phyloP scores from a whole-genome alignment of 2,329 filamentous ascomycete genomes.

The Aureobasidium sp. region DNA sequence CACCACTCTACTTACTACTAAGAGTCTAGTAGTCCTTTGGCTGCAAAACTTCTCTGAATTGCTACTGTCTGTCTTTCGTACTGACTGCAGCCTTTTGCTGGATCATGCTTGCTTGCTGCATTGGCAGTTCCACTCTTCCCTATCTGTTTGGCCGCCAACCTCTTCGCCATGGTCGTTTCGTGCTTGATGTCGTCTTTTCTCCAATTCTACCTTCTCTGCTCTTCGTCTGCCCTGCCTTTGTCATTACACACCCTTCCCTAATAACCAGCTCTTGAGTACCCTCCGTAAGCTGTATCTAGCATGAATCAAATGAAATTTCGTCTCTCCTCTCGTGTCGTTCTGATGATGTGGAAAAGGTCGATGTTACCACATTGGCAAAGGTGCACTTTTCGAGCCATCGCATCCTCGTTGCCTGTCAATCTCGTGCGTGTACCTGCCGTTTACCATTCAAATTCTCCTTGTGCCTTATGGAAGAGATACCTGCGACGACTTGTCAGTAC shows the following conservation, averaged over 20 bases:
- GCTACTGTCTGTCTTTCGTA: background rate
- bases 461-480: constrained; percentile 96
- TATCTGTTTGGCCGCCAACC: background rate
- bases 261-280: background rate
- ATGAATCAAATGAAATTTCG: background rate
- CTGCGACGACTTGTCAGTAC: constrained; percentile 33
- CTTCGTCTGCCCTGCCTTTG: background rate
- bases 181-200: background rate
- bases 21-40: background rate
- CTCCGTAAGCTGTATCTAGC: background rate
- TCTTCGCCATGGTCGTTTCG: background rate
- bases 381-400: background rate
- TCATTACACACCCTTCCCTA: background rate
- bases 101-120: background rate
- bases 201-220: background rate
- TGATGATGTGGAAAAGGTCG: background rate
- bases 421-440: background rate
- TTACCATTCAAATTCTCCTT: constrained; percentile 95
- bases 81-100: background rate
- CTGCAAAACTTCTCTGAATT: background rate
- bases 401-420: background rate
- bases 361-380: background rate
- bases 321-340: background rate
- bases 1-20: background rate
- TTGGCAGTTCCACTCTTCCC: background rate